Percentiles rank a stretch among this genome's conserved stretches.
Evolutionary conservation across 768 basidiomycete species (phyloP).

Genomic region (Amanita subjunquillea): DNA sequence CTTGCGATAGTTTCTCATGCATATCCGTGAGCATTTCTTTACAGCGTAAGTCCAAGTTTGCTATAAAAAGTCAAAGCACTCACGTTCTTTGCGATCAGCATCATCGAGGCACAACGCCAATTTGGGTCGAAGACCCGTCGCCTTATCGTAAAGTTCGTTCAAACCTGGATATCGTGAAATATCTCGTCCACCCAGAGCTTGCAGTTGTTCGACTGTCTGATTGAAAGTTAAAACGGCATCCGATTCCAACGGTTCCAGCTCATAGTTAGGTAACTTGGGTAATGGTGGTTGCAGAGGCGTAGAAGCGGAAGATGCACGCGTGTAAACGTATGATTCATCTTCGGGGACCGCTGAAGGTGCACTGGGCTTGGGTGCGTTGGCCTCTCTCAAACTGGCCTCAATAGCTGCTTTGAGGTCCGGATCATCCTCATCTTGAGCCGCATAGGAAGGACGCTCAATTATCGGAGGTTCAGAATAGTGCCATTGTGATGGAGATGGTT

Average conservation of each 20-base stretch:
- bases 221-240: slow-evolving; percentile 87
- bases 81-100: slow-evolving; percentile 77
- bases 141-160: slow-evolving; percentile 76
- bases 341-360: slow-evolving; percentile 55
- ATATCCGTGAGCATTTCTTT: slow-evolving; percentile 84
- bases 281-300: slow-evolving; percentile 28
- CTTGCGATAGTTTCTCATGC: slow-evolving; percentile 89
- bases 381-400: slow-evolving; percentile 88
- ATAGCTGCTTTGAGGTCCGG: slow-evolving; percentile 90
- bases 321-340: slow-evolving; percentile 26
- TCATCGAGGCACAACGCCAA: slow-evolving; percentile 80
- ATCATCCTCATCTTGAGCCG: slow-evolving; percentile 66
- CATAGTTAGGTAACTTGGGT: slow-evolving; percentile 62
- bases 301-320: slow-evolving; percentile 34
- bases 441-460: slow-evolving; percentile 41
- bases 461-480: slow-evolving; percentile 65
- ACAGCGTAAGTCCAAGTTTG: slow-evolving; percentile 1
- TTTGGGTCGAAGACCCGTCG: slow-evolving; percentile 69
- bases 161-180: slow-evolving; percentile 77
- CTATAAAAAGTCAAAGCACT: slow-evolving; percentile 7
- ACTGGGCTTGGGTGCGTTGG: slow-evolving; percentile 65
- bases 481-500: slow-evolving; percentile 45
- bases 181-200: slow-evolving; percentile 68
- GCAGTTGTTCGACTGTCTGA: slow-evolving; percentile 80
- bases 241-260: slow-evolving; percentile 71